Evolutionary conservation across 2,329 filamentous ascomycete genomes (phyloP).

Genomic region (Colletotrichum salicis): DNA sequence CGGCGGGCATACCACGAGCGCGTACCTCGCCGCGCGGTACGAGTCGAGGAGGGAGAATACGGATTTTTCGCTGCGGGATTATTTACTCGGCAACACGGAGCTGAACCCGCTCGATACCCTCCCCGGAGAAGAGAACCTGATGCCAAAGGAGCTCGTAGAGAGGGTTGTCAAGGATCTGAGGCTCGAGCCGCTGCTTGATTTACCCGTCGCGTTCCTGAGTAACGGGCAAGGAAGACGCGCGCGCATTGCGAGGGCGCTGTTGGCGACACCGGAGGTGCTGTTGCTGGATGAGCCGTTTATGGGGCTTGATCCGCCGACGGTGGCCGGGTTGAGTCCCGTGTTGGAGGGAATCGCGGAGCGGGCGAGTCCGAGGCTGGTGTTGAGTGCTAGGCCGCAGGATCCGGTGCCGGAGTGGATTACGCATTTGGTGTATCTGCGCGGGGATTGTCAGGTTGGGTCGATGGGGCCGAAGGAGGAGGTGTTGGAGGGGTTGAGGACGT

Average conservation of each 20-base stretch:
- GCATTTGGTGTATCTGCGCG: slow-evolving; percentile 78
- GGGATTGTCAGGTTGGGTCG: slow-evolving; percentile 71
- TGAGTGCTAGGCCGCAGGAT: slow-evolving; percentile 87
- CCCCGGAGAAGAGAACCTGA: slow-evolving; percentile 52
- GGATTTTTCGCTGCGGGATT: slow-evolving; percentile 86
- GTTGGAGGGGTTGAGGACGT: slow-evolving; percentile 61
- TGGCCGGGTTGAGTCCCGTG: slow-evolving; percentile 76
- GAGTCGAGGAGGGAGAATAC: slow-evolving; percentile 87
- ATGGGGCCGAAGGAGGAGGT: slow-evolving; percentile 75
- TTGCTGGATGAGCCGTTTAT: slow-evolving; percentile 95
- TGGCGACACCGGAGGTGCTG: slow-evolving; percentile 82
- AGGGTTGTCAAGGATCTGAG: slow-evolving; percentile 76
- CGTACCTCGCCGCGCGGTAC: slow-evolving; percentile 90
- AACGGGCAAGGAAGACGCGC: slow-evolving; percentile 92
- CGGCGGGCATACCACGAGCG: slow-evolving; percentile 68
- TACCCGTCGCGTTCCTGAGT: slow-evolving; percentile 89
- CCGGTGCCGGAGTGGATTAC: slow-evolving; percentile 90
- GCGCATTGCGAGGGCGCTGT: slow-evolving; percentile 85
- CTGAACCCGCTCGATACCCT: slow-evolving; percentile 75
- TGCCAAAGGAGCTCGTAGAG: slow-evolving; percentile 63
- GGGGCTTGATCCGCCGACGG: slow-evolving; percentile 89
- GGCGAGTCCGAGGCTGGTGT: slow-evolving; percentile 76
- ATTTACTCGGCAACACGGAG: slow-evolving; percentile 82
- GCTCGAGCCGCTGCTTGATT: slow-evolving; percentile 74
- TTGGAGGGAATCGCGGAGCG: slow-evolving; percentile 74